phyloP scores from a whole-genome alignment of 2,329 filamentous ascomycete species.

The Aspergillus uvarum region DNA sequence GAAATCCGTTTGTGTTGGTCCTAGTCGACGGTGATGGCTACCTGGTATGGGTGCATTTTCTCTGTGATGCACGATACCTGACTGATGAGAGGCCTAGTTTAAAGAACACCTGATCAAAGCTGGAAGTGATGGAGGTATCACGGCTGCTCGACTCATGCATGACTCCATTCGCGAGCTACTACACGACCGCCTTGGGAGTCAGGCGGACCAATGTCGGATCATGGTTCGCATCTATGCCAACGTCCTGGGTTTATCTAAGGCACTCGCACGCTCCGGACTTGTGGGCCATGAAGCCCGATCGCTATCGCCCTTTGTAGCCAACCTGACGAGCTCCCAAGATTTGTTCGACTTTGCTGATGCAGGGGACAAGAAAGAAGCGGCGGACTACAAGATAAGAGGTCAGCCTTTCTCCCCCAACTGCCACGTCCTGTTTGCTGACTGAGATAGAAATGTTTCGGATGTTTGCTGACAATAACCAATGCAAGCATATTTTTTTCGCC shows the following conservation, averaged over 20 bases:
- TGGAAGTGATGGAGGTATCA: slow-evolving; percentile 55
- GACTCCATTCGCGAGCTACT: slow-evolving; percentile 52
- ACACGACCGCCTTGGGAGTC: slow-evolving; percentile 41
- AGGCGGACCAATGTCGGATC: slow-evolving; percentile 53
- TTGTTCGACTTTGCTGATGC: slow-evolving; percentile 64
- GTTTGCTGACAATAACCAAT: slow-evolving; percentile 59
- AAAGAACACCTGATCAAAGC: slow-evolving; percentile 50
- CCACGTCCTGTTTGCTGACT: not conserved
- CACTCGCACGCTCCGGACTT: slow-evolving; percentile 51
- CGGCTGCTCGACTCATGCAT: slow-evolving; percentile 55
- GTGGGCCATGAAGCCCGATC: slow-evolving; percentile 57
- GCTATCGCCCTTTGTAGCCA: slow-evolving; percentile 55
- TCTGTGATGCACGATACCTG: slow-evolving; percentile 51
- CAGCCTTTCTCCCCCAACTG: not conserved
- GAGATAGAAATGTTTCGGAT: slow-evolving; percentile 43
- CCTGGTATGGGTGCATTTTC: slow-evolving; percentile 26
- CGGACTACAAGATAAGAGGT: slow-evolving; percentile 61
- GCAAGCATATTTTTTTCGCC: slow-evolving; percentile 64
- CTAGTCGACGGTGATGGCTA: slow-evolving; percentile 65
- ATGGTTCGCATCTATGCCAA: slow-evolving; percentile 60
- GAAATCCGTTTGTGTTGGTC: slow-evolving; percentile 61
- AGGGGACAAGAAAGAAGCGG: slow-evolving; percentile 60
- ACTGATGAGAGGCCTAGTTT: slow-evolving; percentile 52
- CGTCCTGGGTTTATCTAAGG: slow-evolving; percentile 53
- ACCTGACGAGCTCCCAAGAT: slow-evolving; percentile 58